Percentiles rank a stretch among this genome's conserved stretches.
Evolutionary conservation across 441 rosid genomes (phyloP).

Genomic region (Populus hybrid): DNA sequence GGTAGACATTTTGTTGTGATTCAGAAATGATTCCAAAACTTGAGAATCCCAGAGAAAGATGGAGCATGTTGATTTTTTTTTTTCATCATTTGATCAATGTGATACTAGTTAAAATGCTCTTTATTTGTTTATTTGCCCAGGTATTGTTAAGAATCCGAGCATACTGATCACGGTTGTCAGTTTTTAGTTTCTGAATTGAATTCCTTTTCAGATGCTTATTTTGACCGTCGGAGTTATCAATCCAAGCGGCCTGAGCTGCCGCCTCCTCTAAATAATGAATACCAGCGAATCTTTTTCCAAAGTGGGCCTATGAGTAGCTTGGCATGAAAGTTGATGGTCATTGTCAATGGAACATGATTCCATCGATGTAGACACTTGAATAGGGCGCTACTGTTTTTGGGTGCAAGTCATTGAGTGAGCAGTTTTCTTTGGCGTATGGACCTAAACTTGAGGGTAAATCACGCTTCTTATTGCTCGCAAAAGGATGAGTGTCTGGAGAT

Average conservation of each 20-base stretch:
- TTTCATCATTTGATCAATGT: neutral
- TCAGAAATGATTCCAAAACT: constrained; percentile 15
- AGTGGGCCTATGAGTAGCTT: neutral
- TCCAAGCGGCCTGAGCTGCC: neutral
- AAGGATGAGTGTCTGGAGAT: too few relatives aligned
- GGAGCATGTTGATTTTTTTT: constrained; percentile 2
- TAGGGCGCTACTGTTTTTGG: neutral
- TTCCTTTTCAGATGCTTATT: neutral
- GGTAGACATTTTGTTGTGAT: neutral
- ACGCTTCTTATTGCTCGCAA: too few relatives aligned
- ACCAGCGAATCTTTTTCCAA: neutral
- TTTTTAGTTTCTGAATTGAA: neutral
- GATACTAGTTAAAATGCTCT: constrained; percentile 5
- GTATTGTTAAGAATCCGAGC: constrained; percentile 1
- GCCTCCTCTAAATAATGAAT: neutral
- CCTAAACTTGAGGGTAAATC: too few relatives aligned
- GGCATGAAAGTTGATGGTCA: neutral
- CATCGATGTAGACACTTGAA: neutral
- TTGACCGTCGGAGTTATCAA: neutral
- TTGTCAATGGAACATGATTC: neutral
- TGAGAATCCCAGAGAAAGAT: constrained; percentile 6
- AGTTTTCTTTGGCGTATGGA: too few relatives aligned
- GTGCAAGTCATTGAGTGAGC: too few relatives aligned
- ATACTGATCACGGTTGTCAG: neutral
- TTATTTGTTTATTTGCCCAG: neutral